Conservation (phyloP, 345 rosid genomes). For the Trapa bicornis region DNA sequence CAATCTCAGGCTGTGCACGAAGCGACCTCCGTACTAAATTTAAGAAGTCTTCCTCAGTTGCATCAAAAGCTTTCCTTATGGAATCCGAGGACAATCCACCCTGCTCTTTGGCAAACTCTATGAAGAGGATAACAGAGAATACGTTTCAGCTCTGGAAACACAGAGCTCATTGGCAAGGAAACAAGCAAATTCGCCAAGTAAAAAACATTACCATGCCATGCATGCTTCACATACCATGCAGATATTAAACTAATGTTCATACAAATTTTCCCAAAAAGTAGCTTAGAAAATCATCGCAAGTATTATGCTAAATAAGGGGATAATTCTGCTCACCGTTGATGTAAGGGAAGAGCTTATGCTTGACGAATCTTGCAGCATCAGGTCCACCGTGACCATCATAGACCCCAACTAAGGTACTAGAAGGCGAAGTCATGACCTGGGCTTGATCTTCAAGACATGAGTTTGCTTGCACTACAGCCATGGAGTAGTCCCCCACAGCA, state of each 20-base stretch:
- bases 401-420: slow-evolving; percentile 75
- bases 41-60: slow-evolving; percentile 82
- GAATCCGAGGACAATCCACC: slow-evolving; percentile 79
- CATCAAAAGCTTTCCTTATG: slow-evolving; percentile 70
- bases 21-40: slow-evolving; percentile 56
- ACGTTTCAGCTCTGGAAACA: not conserved
- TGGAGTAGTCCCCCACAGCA: slow-evolving; percentile 82
- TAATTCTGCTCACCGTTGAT: slow-evolving; percentile 41
- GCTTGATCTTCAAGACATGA: slow-evolving; percentile 76
- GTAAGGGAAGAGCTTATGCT: slow-evolving; percentile 63
- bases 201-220: not conserved
- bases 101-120: slow-evolving; percentile 69
- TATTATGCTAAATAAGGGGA: not conserved
- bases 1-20: slow-evolving; percentile 67
- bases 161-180: not conserved
- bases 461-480: slow-evolving; percentile 92
- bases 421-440: slow-evolving; percentile 68
- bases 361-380: slow-evolving; percentile 89
- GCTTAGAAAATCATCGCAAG: not conserved
- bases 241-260: not conserved
- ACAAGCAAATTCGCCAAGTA: not conserved
- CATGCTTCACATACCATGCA: not conserved
- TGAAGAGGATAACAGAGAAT: slow-evolving; percentile 3
- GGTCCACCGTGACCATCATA: slow-evolving; percentile 98
- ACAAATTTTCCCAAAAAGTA: not conserved